Conservation (phyloP, 163 green algal genomes). For the Scenedesmus sp. region DNA sequence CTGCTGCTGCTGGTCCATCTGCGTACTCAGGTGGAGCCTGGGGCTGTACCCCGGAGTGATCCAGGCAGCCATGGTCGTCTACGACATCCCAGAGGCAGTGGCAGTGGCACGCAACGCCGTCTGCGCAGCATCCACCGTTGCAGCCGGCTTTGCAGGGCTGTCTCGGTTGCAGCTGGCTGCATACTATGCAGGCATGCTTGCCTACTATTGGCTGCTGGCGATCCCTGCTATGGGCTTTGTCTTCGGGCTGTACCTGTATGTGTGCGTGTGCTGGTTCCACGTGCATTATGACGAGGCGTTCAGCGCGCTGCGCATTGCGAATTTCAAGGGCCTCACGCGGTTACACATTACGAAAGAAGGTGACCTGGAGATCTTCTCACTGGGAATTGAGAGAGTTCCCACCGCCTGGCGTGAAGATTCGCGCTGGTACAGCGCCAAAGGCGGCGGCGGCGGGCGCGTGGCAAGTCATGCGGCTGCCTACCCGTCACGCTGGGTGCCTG, state of each 20-base stretch:
- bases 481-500: slow-evolving; percentile 69
- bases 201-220: slow-evolving; percentile 90
- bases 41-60: slow-evolving; percentile 79
- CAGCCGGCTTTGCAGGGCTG: slow-evolving; percentile 20
- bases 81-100: slow-evolving; percentile 88
- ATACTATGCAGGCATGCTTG: slow-evolving; percentile 87
- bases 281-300: slow-evolving; percentile 95
- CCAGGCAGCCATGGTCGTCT: slow-evolving; percentile 79
- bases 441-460: slow-evolving; percentile 61
- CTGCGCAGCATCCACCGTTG: slow-evolving; percentile 62
- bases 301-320: slow-evolving; percentile 73
- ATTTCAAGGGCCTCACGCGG: slow-evolving; percentile 85
- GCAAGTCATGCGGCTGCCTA: slow-evolving; percentile 66
- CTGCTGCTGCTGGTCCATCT: slow-evolving; percentile 35
- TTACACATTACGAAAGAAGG: slow-evolving; percentile 82
- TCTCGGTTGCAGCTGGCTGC: slow-evolving; percentile 61
- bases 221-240: slow-evolving; percentile 85
- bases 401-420: slow-evolving; percentile 82
- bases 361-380: slow-evolving; percentile 83
- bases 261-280: slow-evolving; percentile 69
- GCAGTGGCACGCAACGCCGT: slow-evolving; percentile 78
- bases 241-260: slow-evolving; percentile 73
- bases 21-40: slow-evolving; percentile 60
- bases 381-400: slow-evolving; percentile 81
- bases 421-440: slow-evolving; percentile 68